Percentiles rank a stretch among this genome's conserved stretches.
Evolutionary conservation across 2,329 filamentous ascomycete species (phyloP).

Genomic region (Stylonectria norvegica): DNA sequence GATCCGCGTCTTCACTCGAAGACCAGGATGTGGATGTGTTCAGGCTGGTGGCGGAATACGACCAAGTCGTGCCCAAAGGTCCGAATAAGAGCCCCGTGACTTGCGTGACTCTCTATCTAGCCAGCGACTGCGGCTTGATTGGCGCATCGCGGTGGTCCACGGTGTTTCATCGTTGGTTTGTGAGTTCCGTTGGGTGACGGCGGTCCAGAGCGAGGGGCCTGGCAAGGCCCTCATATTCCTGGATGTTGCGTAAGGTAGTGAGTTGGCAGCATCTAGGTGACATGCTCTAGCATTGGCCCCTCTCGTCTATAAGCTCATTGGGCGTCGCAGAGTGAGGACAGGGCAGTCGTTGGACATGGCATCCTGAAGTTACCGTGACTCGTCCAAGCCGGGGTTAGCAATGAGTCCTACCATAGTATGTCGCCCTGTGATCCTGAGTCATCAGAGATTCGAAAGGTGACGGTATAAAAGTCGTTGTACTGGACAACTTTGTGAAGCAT

Average conservation of each 20-base stretch:
- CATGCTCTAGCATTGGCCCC: conserved; percentile 9
- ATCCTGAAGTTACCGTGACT: background rate
- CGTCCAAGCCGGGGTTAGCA: background rate
- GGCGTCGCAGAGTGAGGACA: background rate
- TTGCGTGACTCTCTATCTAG: conserved; percentile 18
- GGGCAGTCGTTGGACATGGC: background rate
- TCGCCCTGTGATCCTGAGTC: background rate
- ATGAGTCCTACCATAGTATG: too few species aligned
- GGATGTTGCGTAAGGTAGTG: conserved; percentile 14
- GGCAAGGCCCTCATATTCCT: conserved; percentile 7
- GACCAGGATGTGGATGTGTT: conserved; percentile 9
- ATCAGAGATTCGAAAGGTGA: too few species aligned
- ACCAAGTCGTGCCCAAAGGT: conserved; percentile 5
- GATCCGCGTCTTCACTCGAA: conserved; percentile 17
- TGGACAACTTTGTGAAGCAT: conserved; percentile 15
- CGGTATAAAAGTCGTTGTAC: too few species aligned
- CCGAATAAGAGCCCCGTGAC: conserved; percentile 15
- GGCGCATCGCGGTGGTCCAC: too few species aligned
- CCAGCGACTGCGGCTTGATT: conserved; percentile 9
- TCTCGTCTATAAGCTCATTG: conserved; percentile 14
- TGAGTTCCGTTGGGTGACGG: conserved; percentile 20
- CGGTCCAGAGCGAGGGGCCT: conserved; percentile 14
- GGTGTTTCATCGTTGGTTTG: too few species aligned
- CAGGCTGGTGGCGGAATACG: conserved; percentile 15
- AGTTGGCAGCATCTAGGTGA: conserved; percentile 13